Percentiles rank a stretch among this genome's conserved stretches.
These are phyloP conservation scores for Chalaropsis thielavioides DNA, from an alignment of 2,329 filamentous ascomycete genomes.

Conservation along the genomic window DNA sequence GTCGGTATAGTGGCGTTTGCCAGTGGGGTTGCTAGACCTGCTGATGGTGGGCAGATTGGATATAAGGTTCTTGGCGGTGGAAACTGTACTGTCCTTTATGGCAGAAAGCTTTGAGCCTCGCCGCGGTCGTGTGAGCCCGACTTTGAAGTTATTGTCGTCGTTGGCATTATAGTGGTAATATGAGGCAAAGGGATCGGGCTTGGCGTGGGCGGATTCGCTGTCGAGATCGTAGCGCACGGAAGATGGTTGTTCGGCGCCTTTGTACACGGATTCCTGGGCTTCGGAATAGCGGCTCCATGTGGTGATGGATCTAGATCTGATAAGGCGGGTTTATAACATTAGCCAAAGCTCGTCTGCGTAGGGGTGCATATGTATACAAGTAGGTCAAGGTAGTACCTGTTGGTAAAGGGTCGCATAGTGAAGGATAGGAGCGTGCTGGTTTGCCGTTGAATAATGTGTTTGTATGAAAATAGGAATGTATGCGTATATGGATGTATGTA, in stretches of 20 bases:
- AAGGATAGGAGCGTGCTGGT: background rate
- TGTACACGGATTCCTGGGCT: constrained; percentile 7
- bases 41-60: constrained; percentile 14
- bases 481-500: background rate
- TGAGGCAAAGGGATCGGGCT: constrained; percentile 7
- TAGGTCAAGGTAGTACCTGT: background rate
- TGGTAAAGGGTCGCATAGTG: constrained; percentile 1
- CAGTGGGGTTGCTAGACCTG: constrained; percentile 7
- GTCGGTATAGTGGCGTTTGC: constrained; percentile 12
- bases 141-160: constrained; percentile 39
- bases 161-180: constrained; percentile 4
- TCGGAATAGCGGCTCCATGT: constrained; percentile 13
- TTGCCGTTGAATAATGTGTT: too few species aligned
- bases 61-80: constrained; percentile 14
- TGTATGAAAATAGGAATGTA: background rate
- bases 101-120: constrained; percentile 66
- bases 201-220: background rate
- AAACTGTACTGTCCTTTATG: constrained; percentile 28
- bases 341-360: background rate
- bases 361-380: background rate
- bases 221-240: constrained; percentile 12
- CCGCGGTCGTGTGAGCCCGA: constrained; percentile 64
- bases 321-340: background rate
- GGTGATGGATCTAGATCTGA: constrained; percentile 8
- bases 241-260: constrained; percentile 6